phyloP scores from a whole-genome alignment of 768 basidiomycete species.

The Suillus brevipes region DNA sequence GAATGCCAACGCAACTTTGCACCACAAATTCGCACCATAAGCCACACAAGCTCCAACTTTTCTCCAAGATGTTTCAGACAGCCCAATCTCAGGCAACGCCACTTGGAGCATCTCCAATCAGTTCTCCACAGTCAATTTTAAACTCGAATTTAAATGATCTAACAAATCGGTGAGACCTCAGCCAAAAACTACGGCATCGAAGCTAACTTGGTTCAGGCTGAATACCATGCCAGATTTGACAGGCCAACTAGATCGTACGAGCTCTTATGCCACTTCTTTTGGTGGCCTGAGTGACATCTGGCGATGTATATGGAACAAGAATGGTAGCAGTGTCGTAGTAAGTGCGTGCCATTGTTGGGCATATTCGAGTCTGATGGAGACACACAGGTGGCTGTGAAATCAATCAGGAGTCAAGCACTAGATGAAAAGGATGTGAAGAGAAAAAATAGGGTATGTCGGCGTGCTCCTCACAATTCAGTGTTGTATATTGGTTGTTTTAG shows the following conservation, averaged over 20 bases:
- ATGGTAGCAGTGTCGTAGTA: neutral
- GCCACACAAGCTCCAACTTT: neutral
- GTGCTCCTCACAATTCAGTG: neutral
- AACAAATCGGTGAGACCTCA: neutral
- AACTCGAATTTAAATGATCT: neutral
- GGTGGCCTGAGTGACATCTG: conserved; percentile 34
- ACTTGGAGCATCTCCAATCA: neutral
- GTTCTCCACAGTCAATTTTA: neutral
- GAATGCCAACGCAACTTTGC: neutral
- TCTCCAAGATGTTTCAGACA: neutral
- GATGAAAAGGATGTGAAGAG: conserved; percentile 11
- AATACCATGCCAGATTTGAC: conserved; percentile 18
- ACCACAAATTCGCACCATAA: neutral
- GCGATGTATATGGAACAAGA: conserved; percentile 17
- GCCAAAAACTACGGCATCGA: neutral
- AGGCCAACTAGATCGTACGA: conserved; percentile 11
- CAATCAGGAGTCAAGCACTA: conserved; percentile 3
- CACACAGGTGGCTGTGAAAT: conserved; percentile 13
- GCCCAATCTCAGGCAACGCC: neutral
- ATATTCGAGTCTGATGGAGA: neutral
- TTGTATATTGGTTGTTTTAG: conserved; percentile 9
- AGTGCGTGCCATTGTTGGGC: neutral
- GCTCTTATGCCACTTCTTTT: conserved; percentile 24
- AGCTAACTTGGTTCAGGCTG: neutral
- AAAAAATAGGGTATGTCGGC: conserved; percentile 13